Base-by-base conservation (phyloP, 1,284 basidiomycete species). In the Ganoderma multipileum region DNA sequence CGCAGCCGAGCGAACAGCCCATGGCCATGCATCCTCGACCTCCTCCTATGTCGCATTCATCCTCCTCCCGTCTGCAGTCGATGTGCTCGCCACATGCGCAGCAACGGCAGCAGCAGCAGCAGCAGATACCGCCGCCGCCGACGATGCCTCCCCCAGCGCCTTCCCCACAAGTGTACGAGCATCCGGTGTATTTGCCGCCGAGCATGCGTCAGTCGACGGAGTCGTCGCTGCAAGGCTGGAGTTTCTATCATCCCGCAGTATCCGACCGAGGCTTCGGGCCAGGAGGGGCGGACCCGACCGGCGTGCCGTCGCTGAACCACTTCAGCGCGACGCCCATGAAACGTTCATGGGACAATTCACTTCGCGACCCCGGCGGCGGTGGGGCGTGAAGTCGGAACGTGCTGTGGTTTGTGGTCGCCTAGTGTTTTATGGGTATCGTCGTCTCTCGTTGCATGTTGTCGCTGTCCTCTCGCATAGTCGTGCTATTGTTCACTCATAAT, bases 161-260 rank as follows among this genome's bases (percentile, higher is more conserved):
- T n/a, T n/a, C 11, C 36, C 36, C 62, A 16, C 33, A n/a, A 14
- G 63, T 38, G 11, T 58, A 64, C 42, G 52, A 47, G 6, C 39
- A 63, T 23, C 38, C 41, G n/a, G 38, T 39, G 58, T 57, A 55
- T 26, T 14, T 61, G n/a, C 33, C 61, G 30, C 64, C 57, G 68
- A 66, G 64, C 26, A 58, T 66, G 30, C 66, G 59, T 4, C 72
- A 65, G 36, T 67, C 72, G 59, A 44, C 69, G 30, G 72, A 71
- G 42, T 69, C 68, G n/a, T 61, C 66, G 57, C 66, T 73, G 11
- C 71, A 70, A 58, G 72, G 68, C 52, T 73, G 72, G 72, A 71
- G 69, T 41, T 55, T 64, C 8, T 72, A 69, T 55, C 30, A 39
- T 12, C 64, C 52, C 61, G 65, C 62, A 9, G 55, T 39, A 38